Percentiles rank a stretch among this genome's conserved stretches.
These are phyloP conservation scores for Diaporthe amygdali DNA, from an alignment of 2,329 filamentous ascomycete species.

Conservation along the genomic window DNA sequence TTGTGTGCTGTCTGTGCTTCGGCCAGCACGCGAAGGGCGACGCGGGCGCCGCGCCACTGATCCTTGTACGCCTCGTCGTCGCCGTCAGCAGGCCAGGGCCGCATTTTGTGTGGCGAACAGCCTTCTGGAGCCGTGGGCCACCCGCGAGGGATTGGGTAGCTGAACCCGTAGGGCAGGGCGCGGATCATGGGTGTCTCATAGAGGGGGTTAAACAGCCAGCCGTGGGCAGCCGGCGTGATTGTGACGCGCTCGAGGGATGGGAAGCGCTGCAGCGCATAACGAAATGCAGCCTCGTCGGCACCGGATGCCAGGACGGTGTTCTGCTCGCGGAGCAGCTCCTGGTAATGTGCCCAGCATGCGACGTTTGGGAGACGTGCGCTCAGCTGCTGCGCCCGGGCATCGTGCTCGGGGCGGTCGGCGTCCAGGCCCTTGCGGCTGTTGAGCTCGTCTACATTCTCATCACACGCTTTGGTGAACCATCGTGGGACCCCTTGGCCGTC, in stretches of 20 bases:
- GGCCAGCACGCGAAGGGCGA: slow-evolving; percentile 34
- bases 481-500: neutral
- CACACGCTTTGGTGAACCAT: neutral
- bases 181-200: slow-evolving; percentile 50
- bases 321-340: slow-evolving; percentile 39
- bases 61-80: slow-evolving; percentile 26
- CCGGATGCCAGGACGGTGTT: slow-evolving; percentile 32
- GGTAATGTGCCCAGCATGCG: slow-evolving; percentile 36
- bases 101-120: neutral
- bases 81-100: neutral
- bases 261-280: slow-evolving; percentile 40
- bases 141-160: slow-evolving; percentile 42
- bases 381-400: neutral
- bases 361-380: neutral
- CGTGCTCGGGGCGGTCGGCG: neutral
- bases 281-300: neutral
- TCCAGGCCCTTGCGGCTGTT: neutral
- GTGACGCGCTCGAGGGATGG: slow-evolving; percentile 41
- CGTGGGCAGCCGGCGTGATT: slow-evolving; percentile 46
- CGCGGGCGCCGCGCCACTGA: slow-evolving; percentile 38
- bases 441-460: neutral
- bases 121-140: slow-evolving; percentile 30
- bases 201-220: slow-evolving; percentile 38
- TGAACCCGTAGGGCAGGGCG: slow-evolving; percentile 43
- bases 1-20: slow-evolving; percentile 25